Evolutionary conservation across 805 yeast genomes (phyloP).

Genomic region (Metschnikowia lachancei): DNA sequence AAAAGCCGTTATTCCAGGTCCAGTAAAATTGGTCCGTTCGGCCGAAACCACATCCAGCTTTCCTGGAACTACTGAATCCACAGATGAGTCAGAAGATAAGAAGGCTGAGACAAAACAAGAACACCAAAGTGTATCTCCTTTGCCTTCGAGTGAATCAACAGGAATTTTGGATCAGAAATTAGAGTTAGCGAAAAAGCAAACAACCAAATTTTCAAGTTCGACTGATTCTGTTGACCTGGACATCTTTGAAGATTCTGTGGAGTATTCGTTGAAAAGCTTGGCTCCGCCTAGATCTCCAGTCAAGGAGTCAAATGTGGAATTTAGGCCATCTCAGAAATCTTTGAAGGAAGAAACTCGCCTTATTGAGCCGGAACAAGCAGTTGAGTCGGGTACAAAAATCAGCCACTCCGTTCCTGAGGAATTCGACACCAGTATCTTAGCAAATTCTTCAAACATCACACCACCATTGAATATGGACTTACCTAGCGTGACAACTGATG

Average conservation of each 20-base stretch:
- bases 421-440: conserved; percentile 31
- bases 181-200: conserved; percentile 7
- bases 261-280: conserved; percentile 17
- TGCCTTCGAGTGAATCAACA: not conserved
- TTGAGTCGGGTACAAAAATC: not conserved
- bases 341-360: not conserved
- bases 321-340: not conserved
- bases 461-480: conserved; percentile 30
- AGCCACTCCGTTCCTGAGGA: not conserved
- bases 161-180: not conserved
- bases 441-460: conserved; percentile 43
- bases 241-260: conserved; percentile 19
- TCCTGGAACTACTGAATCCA: not conserved
- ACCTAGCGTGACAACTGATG: conserved; percentile 43
- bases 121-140: not conserved
- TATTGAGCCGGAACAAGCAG: not conserved
- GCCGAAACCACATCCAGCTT: not conserved
- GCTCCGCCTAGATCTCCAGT: conserved; percentile 17
- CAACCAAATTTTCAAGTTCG: not conserved
- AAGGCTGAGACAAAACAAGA: too few relatives aligned
- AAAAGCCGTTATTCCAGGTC: conserved; percentile 12
- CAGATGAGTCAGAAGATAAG: not conserved
- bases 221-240: conserved; percentile 8
- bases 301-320: not conserved
- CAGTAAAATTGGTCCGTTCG: conserved; percentile 13